Percentiles rank a stretch among this genome's conserved stretches.
Evolutionary conservation across 495 filamentous ascomycete species (phyloP).

Genomic region (Letharia columbiana): DNA sequence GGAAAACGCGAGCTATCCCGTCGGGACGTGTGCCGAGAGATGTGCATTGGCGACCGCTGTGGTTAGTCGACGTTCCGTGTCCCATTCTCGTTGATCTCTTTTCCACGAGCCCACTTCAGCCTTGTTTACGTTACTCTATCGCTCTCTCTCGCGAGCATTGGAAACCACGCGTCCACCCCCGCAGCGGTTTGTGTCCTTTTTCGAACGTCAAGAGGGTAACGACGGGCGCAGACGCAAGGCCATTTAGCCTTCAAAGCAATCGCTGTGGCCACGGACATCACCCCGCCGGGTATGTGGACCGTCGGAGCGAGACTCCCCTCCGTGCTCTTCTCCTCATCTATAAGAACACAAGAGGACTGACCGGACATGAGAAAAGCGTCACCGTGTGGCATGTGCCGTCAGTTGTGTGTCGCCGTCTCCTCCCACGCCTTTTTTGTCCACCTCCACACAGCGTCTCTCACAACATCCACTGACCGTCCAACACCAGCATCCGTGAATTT

Average conservation of each 20-base stretch:
- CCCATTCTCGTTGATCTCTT: too few species aligned
- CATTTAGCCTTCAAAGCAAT: constrained; percentile 67
- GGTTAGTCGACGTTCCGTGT: constrained; percentile 29
- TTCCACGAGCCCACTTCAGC: too few species aligned
- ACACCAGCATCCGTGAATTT: constrained; percentile 67
- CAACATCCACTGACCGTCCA: not conserved
- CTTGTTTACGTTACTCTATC: too few species aligned
- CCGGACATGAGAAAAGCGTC: constrained; percentile 1
- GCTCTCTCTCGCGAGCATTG: too few species aligned
- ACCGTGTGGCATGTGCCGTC: constrained; percentile 47
- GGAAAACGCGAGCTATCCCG: constrained; percentile 88
- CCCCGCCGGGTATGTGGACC: constrained; percentile 51
- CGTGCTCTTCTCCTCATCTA: not conserved
- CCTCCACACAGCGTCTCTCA: too few species aligned
- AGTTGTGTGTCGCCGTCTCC: constrained; percentile 31
- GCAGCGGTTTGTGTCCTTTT: too few species aligned
- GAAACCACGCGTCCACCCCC: too few species aligned
- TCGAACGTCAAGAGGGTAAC: too few species aligned
- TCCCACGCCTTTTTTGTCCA: not conserved
- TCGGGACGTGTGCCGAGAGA: constrained; percentile 89
- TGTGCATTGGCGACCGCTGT: constrained; percentile 78
- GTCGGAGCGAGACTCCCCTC: constrained; percentile 16
- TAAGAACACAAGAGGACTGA: too few species aligned
- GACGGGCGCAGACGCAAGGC: constrained; percentile 43
- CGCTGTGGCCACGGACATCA: constrained; percentile 76